phyloP scores from a whole-genome alignment of 345 rosid species.

The Litchi chinensis region DNA sequence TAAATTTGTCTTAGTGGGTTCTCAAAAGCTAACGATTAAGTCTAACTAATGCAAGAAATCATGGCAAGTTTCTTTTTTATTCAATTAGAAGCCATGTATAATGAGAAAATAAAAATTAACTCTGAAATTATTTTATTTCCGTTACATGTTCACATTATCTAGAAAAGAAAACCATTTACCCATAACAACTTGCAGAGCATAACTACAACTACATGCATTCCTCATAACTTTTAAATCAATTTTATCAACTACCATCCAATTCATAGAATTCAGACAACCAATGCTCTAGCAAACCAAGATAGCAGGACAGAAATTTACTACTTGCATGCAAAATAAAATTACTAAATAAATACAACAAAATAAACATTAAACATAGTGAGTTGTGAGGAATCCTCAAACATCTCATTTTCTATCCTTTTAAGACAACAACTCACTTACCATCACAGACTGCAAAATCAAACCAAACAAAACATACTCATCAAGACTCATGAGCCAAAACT shows the following conservation, averaged over 20 bases:
- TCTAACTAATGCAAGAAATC: not conserved
- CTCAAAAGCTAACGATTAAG: not conserved
- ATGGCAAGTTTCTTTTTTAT: not conserved
- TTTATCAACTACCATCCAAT: not conserved
- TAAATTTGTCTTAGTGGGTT: too few species aligned
- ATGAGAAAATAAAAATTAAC: not conserved
- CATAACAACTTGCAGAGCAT: not conserved
- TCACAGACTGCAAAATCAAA: too few species aligned
- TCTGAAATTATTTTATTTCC: not conserved
- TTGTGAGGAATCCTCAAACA: not conserved
- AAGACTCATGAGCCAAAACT: too few species aligned
- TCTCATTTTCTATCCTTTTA: not conserved
- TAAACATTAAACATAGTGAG: not conserved
- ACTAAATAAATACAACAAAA: not conserved
- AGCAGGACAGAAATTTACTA: not conserved
- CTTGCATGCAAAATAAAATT: not conserved
- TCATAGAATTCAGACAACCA: not conserved
- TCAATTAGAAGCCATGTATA: too few species aligned
- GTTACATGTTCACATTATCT: not conserved
- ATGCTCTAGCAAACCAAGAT: not conserved
- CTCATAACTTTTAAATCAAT: slow-evolving; percentile 2
- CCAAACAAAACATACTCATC: too few species aligned
- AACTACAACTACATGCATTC: slow-evolving; percentile 6
- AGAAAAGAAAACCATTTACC: not conserved
- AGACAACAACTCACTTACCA: not conserved